Conservation (phyloP, 345 rosid species). For the Balakata baccata region DNA sequence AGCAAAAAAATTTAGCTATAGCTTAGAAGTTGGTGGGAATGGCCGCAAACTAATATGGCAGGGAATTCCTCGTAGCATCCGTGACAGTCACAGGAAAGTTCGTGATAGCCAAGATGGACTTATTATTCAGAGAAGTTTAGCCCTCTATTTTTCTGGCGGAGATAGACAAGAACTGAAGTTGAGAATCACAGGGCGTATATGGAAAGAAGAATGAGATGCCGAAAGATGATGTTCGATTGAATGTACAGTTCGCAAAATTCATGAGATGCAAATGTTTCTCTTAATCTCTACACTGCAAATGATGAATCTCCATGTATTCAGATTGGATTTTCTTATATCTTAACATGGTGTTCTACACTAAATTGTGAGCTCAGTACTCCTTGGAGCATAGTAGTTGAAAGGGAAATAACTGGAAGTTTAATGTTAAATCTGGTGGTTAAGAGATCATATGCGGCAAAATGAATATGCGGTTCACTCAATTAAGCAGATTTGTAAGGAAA, state of each 20-base stretch:
- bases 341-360: background rate
- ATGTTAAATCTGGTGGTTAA: background rate
- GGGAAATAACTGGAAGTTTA: constrained; percentile 1
- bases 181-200: no score
- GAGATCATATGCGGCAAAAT: background rate
- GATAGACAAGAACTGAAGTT: no score
- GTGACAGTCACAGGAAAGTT: constrained; percentile 83
- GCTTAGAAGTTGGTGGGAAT: constrained; percentile 75
- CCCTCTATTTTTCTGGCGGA: constrained; percentile 78
- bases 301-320: constrained; percentile 19
- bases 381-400: background rate
- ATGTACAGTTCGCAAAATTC: constrained; percentile 26
- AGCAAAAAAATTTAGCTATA: constrained; percentile 76
- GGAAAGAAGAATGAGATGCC: constrained; percentile 65
- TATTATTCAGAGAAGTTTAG: constrained; percentile 72
- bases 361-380: background rate
- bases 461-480: background rate
- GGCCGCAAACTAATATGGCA: constrained; percentile 77
- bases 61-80: constrained; percentile 82
- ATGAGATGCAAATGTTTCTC: background rate
- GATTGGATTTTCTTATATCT: constrained; percentile 5
- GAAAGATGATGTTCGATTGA: background rate
- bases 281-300: background rate
- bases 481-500: background rate
- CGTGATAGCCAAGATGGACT: constrained; percentile 82